phyloP scores from a whole-genome alignment of 2,329 filamentous ascomycete species.

The Botrytis cinerea region DNA sequence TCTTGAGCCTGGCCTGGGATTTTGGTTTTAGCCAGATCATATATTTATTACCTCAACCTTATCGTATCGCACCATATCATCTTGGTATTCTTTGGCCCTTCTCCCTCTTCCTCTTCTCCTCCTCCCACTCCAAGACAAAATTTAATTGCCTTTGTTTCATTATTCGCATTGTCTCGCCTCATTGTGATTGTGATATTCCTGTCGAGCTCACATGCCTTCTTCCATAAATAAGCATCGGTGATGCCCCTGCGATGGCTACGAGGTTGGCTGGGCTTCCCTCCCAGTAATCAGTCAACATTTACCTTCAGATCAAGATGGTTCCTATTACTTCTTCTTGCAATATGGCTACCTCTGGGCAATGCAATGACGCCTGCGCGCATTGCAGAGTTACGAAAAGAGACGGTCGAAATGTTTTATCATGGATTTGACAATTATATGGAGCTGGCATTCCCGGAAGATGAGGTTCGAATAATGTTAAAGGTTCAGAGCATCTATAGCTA shows the following conservation, averaged over 20 bases:
- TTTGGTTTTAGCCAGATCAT: not conserved
- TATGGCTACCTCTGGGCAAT: slow-evolving; percentile 36
- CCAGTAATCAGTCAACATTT: slow-evolving; percentile 29
- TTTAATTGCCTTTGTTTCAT: not conserved
- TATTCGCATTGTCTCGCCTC: not conserved
- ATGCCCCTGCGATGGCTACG: slow-evolving; percentile 42
- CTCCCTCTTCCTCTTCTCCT: not conserved
- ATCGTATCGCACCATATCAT: not conserved
- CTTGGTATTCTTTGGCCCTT: not conserved
- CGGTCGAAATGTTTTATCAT: slow-evolving; percentile 89
- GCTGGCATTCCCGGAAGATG: slow-evolving; percentile 93
- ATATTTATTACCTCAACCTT: not conserved
- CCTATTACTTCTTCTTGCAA: slow-evolving; percentile 30
- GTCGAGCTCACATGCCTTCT: slow-evolving; percentile 42
- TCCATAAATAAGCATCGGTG: slow-evolving; percentile 37
- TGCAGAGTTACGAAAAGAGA: slow-evolving; percentile 58
- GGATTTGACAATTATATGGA: slow-evolving; percentile 94
- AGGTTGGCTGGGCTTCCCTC: slow-evolving; percentile 26
- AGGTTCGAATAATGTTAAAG: slow-evolving; percentile 51
- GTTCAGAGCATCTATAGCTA: not conserved
- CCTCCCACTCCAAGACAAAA: not conserved
- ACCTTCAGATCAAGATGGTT: slow-evolving; percentile 35
- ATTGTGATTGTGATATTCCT: slow-evolving; percentile 10
- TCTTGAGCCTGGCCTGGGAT: not conserved
- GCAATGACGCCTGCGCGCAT: slow-evolving; percentile 58